Evolutionary conservation across 441 rosid species (phyloP).

Genomic region (Gossypium aridum): DNA sequence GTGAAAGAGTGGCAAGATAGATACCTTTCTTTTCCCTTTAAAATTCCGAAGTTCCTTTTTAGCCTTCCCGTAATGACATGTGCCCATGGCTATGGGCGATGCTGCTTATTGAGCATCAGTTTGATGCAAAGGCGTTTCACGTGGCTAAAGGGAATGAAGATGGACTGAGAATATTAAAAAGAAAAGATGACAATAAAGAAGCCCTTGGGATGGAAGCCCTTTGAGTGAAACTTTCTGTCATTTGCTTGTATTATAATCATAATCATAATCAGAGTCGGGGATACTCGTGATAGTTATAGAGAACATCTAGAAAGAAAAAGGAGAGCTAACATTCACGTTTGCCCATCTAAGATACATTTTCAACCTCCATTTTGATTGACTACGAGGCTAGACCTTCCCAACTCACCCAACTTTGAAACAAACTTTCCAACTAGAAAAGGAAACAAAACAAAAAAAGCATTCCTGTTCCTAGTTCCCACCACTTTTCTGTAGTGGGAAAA

Average conservation of each 20-base stretch:
- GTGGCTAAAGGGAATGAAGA: background rate
- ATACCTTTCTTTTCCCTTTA: background rate
- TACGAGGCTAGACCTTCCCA: conserved; percentile 33
- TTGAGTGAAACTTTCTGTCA: conserved; percentile 20
- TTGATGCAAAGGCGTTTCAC: background rate
- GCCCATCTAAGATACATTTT: conserved; percentile 29
- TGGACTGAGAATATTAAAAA: too few species aligned
- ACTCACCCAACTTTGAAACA: conserved; percentile 79
- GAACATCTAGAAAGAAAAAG: background rate
- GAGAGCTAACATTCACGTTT: conserved; percentile 63
- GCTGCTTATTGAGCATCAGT: background rate
- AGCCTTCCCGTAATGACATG: background rate
- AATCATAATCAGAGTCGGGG: conserved; percentile 23
- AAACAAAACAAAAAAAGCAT: conserved; percentile 9
- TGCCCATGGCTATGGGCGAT: background rate
- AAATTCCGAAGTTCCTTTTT: background rate
- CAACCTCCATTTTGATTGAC: conserved; percentile 18
- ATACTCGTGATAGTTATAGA: conserved; percentile 14
- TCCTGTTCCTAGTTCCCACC: background rate
- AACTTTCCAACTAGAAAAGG: conserved; percentile 46
- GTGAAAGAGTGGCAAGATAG: background rate
- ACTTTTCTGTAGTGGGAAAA: background rate
- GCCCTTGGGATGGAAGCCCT: too few species aligned
- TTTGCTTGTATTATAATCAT: conserved; percentile 83
- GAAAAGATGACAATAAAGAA: too few species aligned